Evolutionary conservation across 192 early-diverging fungal genomes (phyloP).

Genomic region (Backusella tuberculispora): DNA sequence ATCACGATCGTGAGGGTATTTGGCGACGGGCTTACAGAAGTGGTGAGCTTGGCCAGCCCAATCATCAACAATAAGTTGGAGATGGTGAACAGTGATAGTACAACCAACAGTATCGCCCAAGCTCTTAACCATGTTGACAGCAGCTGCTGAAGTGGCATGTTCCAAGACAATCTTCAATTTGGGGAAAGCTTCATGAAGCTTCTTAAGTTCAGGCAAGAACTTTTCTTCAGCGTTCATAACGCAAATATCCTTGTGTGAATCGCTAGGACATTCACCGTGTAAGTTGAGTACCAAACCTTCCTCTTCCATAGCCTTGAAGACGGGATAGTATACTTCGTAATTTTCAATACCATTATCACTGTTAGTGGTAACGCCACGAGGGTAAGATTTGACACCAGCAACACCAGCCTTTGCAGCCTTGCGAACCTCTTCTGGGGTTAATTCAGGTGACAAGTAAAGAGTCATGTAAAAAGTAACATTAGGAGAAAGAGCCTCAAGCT

Average conservation of each 20-base stretch:
- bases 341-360: conserved; percentile 92
- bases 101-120: conserved; percentile 91
- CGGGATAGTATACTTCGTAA: conserved; percentile 89
- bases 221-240: conserved; percentile 96
- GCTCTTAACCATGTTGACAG: conserved; percentile 91
- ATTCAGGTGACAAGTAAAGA: conserved; percentile 84
- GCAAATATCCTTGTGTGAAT: conserved; percentile 83
- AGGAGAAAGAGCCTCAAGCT: conserved; percentile 83
- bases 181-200: conserved; percentile 90
- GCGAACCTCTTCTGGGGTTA: conserved; percentile 89
- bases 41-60: conserved; percentile 97
- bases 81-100: conserved; percentile 95
- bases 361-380: conserved; percentile 97
- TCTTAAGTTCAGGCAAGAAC: conserved; percentile 84
- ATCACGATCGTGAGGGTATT: conserved; percentile 88
- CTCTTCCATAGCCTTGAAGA: conserved; percentile 96
- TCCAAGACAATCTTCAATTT: conserved; percentile 94
- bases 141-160: conserved; percentile 94
- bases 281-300: conserved; percentile 92
- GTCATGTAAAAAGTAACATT: conserved; percentile 92
- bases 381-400: conserved; percentile 89
- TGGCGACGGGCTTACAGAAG: conserved; percentile 99
- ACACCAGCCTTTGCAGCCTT: conserved; percentile 87
- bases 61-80: conserved; percentile 91
- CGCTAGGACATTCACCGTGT: conserved; percentile 93